Percentiles rank a stretch among this genome's conserved stretches.
Evolutionary conservation across 257 asterid genomes (phyloP).

Genomic region (Anisodus tanguticus): DNA sequence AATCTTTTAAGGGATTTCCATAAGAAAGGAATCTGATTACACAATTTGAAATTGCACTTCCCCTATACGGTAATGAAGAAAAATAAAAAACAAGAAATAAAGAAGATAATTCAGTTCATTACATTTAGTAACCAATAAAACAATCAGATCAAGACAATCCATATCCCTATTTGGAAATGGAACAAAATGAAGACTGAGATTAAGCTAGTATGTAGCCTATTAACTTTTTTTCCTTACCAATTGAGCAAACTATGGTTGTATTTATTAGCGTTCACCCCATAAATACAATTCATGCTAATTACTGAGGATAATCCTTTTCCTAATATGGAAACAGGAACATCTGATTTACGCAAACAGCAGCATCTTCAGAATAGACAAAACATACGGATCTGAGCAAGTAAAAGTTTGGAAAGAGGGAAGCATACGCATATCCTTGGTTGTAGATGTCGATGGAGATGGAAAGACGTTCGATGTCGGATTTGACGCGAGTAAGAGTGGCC

Average conservation of each 20-base stretch:
- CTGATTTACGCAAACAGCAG: background rate
- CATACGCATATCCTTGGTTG: conserved; percentile 90
- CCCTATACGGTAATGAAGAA: background rate
- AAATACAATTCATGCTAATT: background rate
- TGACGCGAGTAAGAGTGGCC: conserved; percentile 71
- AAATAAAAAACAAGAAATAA: background rate
- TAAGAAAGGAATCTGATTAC: background rate
- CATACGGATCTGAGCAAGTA: conserved; percentile 39
- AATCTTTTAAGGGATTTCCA: background rate
- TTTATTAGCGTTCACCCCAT: conserved; percentile 19
- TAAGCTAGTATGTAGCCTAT: background rate
- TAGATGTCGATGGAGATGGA: conserved; percentile 74
- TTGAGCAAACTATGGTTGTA: conserved; percentile 3
- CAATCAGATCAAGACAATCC: background rate
- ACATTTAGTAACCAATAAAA: background rate
- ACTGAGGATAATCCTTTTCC: background rate
- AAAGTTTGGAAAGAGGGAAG: background rate
- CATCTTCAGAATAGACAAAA: background rate
- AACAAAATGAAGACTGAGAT: background rate
- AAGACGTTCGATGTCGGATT: conserved; percentile 75
- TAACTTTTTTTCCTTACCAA: background rate
- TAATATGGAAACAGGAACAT: background rate
- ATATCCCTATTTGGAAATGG: background rate
- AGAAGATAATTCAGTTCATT: background rate
- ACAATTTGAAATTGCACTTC: background rate